Percentiles rank a stretch among this genome's conserved stretches.
phyloP scores from a whole-genome alignment of 2,329 filamentous ascomycete genomes.

The Penicillium frequentans region DNA sequence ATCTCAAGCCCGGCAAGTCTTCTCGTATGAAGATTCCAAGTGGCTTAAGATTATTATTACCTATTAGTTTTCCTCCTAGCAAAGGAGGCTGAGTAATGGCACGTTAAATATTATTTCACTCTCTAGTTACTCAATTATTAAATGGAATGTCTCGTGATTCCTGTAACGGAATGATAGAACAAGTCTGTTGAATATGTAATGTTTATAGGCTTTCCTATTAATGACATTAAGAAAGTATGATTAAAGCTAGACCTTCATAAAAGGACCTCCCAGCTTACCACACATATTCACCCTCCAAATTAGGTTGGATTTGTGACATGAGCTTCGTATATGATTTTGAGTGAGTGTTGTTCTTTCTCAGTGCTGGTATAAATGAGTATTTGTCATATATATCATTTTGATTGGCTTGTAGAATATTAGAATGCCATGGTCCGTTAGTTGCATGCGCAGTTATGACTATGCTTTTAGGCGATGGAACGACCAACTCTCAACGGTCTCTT shows the following conservation, averaged over 20 bases:
- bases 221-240: not conserved
- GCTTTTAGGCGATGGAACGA: not conserved
- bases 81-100: too few relatives aligned
- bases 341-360: not conserved
- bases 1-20: too few relatives aligned
- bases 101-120: too few relatives aligned
- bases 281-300: not conserved
- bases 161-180: not conserved
- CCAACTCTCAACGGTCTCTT: slow-evolving; percentile 1
- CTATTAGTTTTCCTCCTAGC: too few relatives aligned
- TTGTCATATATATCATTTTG: not conserved
- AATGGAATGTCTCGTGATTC: too few relatives aligned
- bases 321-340: not conserved
- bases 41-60: too few relatives aligned
- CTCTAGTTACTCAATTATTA: too few relatives aligned
- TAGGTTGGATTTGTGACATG: not conserved
- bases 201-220: too few relatives aligned
- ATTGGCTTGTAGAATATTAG: not conserved
- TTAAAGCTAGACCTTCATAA: not conserved
- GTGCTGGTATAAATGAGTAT: not conserved
- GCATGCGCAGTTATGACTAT: not conserved
- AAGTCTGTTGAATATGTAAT: not conserved
- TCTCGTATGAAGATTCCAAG: too few relatives aligned
- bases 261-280: not conserved
- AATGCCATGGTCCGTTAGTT: not conserved